phyloP scores from a whole-genome alignment of 2,329 filamentous ascomycete species.

The Coniochaeta ligniaria region DNA sequence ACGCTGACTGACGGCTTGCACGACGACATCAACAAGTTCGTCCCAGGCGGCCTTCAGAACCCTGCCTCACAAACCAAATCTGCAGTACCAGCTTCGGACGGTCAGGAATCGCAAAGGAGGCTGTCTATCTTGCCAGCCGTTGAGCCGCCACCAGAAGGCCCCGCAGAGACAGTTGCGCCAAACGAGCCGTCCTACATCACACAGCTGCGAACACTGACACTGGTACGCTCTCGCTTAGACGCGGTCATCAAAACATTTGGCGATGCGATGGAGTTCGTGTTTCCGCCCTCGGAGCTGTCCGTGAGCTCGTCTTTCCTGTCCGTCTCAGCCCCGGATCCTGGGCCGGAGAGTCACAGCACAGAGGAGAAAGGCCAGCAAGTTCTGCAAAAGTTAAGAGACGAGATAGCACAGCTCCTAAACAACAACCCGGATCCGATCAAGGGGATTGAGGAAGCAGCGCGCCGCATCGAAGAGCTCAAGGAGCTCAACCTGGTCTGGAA shows the following conservation, averaged over 20 bases:
- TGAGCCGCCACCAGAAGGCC: slow-evolving; percentile 13
- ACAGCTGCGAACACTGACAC: slow-evolving; percentile 73
- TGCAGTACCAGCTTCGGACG: background rate
- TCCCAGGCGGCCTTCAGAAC: slow-evolving; percentile 43
- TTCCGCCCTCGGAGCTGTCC: slow-evolving; percentile 81
- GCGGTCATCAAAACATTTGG: slow-evolving; percentile 87
- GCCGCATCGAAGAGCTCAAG: slow-evolving; percentile 70
- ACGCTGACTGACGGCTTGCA: slow-evolving; percentile 65
- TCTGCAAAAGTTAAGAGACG: slow-evolving; percentile 60
- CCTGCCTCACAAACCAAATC: slow-evolving; percentile 15
- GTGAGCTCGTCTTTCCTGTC: slow-evolving; percentile 82
- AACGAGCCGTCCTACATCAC: slow-evolving; percentile 63
- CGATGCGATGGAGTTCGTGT: slow-evolving; percentile 90
- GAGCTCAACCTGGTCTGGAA: slow-evolving; percentile 79
- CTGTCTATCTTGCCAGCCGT: background rate
- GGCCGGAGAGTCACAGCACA: slow-evolving; percentile 55
- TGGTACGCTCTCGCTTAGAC: slow-evolving; percentile 79
- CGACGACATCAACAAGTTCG: slow-evolving; percentile 66
- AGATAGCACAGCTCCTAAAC: slow-evolving; percentile 60
- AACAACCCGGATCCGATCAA: slow-evolving; percentile 42
- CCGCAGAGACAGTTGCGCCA: slow-evolving; percentile 11
- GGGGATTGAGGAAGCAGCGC: slow-evolving; percentile 67
- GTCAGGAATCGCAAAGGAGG: background rate
- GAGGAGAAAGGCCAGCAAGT: slow-evolving; percentile 85
- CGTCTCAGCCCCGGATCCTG: slow-evolving; percentile 76